Evolutionary conservation across 2,329 filamentous ascomycete species (phyloP).

Genomic region (Fusarium tupiense): DNA sequence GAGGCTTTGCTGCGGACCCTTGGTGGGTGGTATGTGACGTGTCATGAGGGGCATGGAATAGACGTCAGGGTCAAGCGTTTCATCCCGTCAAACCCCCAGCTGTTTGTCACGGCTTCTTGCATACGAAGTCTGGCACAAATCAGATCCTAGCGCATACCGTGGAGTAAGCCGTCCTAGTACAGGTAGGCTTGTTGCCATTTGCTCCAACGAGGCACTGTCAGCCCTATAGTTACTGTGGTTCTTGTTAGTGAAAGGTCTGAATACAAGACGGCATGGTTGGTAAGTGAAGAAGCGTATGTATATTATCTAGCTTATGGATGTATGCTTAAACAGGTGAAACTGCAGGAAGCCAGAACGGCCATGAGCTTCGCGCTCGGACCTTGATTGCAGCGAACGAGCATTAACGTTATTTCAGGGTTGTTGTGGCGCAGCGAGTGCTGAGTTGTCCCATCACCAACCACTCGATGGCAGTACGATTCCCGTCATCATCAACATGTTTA

Average conservation of each 20-base stretch:
- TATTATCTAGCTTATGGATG: background rate
- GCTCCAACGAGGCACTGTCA: conserved; percentile 15
- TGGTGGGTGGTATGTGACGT: conserved; percentile 41
- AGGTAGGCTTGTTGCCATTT: conserved; percentile 12
- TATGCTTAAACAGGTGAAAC: conserved; percentile 7
- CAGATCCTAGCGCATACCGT: conserved; percentile 32
- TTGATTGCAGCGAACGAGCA: background rate
- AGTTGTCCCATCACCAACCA: conserved; percentile 31
- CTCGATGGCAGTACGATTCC: background rate
- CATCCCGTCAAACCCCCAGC: conserved; percentile 38
- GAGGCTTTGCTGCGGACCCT: conserved; percentile 37
- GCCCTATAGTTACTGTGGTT: conserved; percentile 13
- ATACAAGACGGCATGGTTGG: background rate
- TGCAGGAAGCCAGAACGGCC: background rate
- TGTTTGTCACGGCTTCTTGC: conserved; percentile 39
- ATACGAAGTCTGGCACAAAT: conserved; percentile 21
- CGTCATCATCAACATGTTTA: background rate
- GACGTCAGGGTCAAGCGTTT: conserved; percentile 40
- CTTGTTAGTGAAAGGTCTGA: conserved; percentile 14
- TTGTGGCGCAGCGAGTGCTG: conserved; percentile 30
- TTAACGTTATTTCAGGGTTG: conserved; percentile 5
- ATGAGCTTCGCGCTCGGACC: background rate
- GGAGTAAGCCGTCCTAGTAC: conserved; percentile 1
- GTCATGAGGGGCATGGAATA: conserved; percentile 40
- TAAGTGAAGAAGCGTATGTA: background rate